These are phyloP conservation scores for Stellera chamaejasme DNA, from an alignment of 345 rosid species.

Conservation along the genomic window DNA sequence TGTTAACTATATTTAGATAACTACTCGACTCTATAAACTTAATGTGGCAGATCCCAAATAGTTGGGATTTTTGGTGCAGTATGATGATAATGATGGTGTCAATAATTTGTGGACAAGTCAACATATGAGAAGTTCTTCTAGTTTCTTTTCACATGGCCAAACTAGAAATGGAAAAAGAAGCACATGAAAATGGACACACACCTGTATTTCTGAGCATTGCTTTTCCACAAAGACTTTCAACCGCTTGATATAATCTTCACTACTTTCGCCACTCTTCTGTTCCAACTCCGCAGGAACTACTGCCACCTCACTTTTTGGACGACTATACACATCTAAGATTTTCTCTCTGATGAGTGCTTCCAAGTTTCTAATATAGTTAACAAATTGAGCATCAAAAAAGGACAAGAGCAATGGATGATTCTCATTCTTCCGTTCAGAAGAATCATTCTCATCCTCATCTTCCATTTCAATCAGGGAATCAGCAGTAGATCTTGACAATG, in stretches of 20 bases:
- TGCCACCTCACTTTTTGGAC: conserved; percentile 74
- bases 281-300: conserved; percentile 85
- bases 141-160: not conserved
- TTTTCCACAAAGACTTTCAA: conserved; percentile 72
- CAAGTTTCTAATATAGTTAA: conserved; percentile 43
- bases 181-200: conserved; percentile 6
- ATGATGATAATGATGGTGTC: too few species aligned
- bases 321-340: conserved; percentile 67
- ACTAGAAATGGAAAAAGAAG: not conserved
- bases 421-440: conserved; percentile 36
- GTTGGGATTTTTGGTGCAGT: too few species aligned
- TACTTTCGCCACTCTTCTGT: conserved; percentile 65
- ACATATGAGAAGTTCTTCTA: too few species aligned
- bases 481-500: conserved; percentile 63
- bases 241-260: conserved; percentile 62
- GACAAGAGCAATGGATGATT: conserved; percentile 55
- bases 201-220: conserved; percentile 91
- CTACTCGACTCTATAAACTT: too few species aligned
- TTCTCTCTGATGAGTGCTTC: conserved; percentile 62
- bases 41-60: too few species aligned
- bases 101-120: too few species aligned
- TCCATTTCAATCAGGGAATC: conserved; percentile 69
- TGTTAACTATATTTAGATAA: too few species aligned
- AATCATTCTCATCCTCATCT: conserved; percentile 40
- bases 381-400: conserved; percentile 51